A percentile compares a stretch with the other conserved stretches of the same genome.
Conservation (phyloP, 2,329 filamentous ascomycete genomes). For the Trichoderma lentiforme region DNA sequence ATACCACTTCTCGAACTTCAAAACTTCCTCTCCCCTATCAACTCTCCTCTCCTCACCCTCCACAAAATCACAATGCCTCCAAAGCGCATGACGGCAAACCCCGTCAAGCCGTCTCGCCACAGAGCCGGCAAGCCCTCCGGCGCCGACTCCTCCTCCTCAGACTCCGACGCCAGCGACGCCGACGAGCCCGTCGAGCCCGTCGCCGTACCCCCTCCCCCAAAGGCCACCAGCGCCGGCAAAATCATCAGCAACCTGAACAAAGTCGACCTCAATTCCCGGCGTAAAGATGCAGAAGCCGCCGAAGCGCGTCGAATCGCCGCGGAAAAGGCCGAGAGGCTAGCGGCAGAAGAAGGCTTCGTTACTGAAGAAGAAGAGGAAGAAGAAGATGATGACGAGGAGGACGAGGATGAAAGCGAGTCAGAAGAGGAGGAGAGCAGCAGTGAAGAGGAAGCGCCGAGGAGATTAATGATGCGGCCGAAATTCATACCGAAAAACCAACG, state of each 20-base stretch:
- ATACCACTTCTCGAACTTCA: background rate
- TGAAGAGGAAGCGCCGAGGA: conserved; percentile 57
- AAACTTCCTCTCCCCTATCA: background rate
- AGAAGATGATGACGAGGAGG: conserved; percentile 33
- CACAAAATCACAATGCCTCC: conserved; percentile 51
- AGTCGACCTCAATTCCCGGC: conserved; percentile 49
- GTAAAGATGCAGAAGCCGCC: conserved; percentile 44
- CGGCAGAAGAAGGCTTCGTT: conserved; percentile 61
- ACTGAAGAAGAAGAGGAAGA: conserved; percentile 52
- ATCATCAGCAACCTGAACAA: conserved; percentile 53
- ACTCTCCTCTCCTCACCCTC: background rate
- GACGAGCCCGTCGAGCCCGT: conserved; percentile 27
- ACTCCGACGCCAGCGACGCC: conserved; percentile 48
- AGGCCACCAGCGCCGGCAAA: conserved; percentile 53
- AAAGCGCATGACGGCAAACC: conserved; percentile 93
- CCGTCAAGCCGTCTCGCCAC: conserved; percentile 73
- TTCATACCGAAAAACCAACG: conserved; percentile 61
- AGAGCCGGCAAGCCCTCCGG: conserved; percentile 75
- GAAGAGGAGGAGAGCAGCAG: conserved; percentile 45
- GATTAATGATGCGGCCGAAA: conserved; percentile 60
- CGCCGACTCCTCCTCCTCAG: conserved; percentile 53
- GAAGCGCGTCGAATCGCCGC: conserved; percentile 47
- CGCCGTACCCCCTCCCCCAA: conserved; percentile 53
- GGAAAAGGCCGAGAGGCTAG: conserved; percentile 48
- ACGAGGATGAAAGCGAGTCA: conserved; percentile 39